These are phyloP conservation scores for Pseudogymnoascus sp. DNA, from an alignment of 2,329 filamentous ascomycete species.

Conservation along the genomic window DNA sequence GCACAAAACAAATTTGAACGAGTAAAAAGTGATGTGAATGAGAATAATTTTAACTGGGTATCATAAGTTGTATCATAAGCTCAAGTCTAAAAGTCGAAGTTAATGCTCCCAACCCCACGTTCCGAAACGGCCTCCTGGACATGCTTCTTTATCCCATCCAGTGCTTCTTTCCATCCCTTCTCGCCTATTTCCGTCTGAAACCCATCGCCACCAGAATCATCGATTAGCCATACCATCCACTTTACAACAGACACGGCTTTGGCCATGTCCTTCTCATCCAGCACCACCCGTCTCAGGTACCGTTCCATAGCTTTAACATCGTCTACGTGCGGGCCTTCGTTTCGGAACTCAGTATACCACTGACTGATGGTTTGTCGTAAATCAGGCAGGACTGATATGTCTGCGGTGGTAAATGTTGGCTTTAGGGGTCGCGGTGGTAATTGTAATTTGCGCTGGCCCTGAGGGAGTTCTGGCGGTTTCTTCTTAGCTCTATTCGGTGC, in stretches of 20 bases:
- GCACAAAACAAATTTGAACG: not conserved
- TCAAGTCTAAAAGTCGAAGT: constrained; percentile 31
- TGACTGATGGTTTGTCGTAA: constrained; percentile 65
- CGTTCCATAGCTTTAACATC: constrained; percentile 68
- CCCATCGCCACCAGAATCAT: constrained; percentile 37
- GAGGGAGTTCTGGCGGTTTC: constrained; percentile 16
- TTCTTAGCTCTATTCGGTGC: constrained; percentile 22
- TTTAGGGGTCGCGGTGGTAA: constrained; percentile 43
- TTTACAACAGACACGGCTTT: constrained; percentile 64
- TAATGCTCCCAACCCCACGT: constrained; percentile 50
- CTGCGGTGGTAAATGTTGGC: constrained; percentile 56
- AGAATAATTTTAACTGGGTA: not conserved
- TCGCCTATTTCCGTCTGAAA: constrained; percentile 33
- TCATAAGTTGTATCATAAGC: not conserved
- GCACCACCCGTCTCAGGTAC: constrained; percentile 66
- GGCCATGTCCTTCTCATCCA: constrained; percentile 68
- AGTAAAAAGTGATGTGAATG: not conserved
- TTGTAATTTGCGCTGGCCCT: constrained; percentile 29
- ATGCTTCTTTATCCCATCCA: constrained; percentile 38
- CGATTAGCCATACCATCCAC: constrained; percentile 57
- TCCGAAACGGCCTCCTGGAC: constrained; percentile 50
- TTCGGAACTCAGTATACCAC: constrained; percentile 67
- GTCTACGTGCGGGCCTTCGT: constrained; percentile 68
- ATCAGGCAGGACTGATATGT: constrained; percentile 50
- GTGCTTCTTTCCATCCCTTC: constrained; percentile 40